Evolutionary conservation across 495 filamentous ascomycete genomes (phyloP).

Genomic region (Penicillium simplicissimum): DNA sequence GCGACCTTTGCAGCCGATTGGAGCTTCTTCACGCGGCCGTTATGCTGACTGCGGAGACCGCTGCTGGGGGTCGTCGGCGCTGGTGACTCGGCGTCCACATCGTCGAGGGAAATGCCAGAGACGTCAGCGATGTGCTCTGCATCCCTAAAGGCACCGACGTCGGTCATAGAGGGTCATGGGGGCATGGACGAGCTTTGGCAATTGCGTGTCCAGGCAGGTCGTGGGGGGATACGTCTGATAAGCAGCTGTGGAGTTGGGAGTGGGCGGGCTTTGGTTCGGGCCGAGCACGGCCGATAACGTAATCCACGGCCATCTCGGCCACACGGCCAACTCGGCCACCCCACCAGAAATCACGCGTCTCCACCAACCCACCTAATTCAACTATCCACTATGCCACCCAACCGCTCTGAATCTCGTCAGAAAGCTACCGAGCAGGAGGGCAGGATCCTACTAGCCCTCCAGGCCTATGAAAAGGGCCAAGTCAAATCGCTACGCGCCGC

Average conservation of each 20-base stretch:
- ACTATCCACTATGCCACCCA: too few relatives aligned
- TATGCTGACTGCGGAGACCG: slow-evolving; percentile 27
- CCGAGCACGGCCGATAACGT: slow-evolving; percentile 27
- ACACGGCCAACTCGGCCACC: too few relatives aligned
- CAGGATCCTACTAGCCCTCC: too few relatives aligned
- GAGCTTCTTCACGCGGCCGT: slow-evolving; percentile 39
- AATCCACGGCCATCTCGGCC: too few relatives aligned
- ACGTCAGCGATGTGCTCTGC: slow-evolving; percentile 55
- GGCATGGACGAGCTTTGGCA: slow-evolving; percentile 33
- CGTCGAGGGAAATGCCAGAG: slow-evolving; percentile 43
- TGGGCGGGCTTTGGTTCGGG: slow-evolving; percentile 30
- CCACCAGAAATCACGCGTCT: too few relatives aligned
- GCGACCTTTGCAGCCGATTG: slow-evolving; percentile 47
- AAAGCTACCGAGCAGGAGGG: too few relatives aligned
- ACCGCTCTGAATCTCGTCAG: too few relatives aligned
- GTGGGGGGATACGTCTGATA: slow-evolving; percentile 17
- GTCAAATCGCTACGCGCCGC: too few relatives aligned
- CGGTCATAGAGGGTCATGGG: slow-evolving; percentile 55
- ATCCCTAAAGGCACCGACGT: slow-evolving; percentile 52
- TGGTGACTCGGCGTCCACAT: slow-evolving; percentile 23
- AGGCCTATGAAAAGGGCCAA: too few relatives aligned
- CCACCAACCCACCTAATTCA: too few relatives aligned
- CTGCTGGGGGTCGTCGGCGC: slow-evolving; percentile 12
- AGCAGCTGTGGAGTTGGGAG: slow-evolving; percentile 18
- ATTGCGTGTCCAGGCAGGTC: slow-evolving; percentile 16